These are phyloP conservation scores for Leishmania braziliensis DNA, from an alignment of 208 protist genomes.

Conservation along the genomic window DNA sequence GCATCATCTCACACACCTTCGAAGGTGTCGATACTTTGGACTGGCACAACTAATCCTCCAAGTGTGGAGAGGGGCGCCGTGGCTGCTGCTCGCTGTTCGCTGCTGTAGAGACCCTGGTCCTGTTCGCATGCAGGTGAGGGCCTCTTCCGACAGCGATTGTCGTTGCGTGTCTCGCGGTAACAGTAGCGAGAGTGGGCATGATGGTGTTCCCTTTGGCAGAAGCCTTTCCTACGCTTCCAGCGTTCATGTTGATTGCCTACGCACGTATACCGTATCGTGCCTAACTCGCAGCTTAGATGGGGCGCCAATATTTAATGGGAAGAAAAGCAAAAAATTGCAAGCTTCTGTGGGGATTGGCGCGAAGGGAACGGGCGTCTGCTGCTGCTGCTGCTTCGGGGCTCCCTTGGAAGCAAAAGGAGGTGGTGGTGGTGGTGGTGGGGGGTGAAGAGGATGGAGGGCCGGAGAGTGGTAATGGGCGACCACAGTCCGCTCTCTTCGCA, in stretches of 20 bases:
- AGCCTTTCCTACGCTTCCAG: slow-evolving; percentile 16
- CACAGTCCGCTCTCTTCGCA: no score
- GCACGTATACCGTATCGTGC: neutral
- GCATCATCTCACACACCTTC: slow-evolving; percentile 27
- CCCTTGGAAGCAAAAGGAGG: no score
- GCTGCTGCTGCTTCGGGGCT: no score
- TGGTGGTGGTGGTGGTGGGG: no score
- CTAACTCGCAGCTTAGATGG: neutral
- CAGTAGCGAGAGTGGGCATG: slow-evolving; percentile 6
- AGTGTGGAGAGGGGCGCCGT: slow-evolving; percentile 1
- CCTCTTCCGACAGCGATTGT: neutral
- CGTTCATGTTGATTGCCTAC: slow-evolving; percentile 23
- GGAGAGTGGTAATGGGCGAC: no score
- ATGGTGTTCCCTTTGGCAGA: slow-evolving; percentile 14
- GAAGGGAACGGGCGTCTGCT: no score
- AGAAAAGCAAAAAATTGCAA: neutral
- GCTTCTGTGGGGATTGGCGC: no score
- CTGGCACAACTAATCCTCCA: slow-evolving; percentile 10
- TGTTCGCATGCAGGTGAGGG: neutral
- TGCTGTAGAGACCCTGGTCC: neutral
- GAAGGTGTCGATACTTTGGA: slow-evolving; percentile 21
- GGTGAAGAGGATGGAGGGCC: no score
- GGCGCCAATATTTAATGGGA: neutral
- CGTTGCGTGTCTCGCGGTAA: neutral
- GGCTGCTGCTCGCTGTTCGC: slow-evolving; percentile 6